These are phyloP conservation scores for Xylaria sp. DNA, from an alignment of 2,329 filamentous ascomycete genomes.

Conservation along the genomic window DNA sequence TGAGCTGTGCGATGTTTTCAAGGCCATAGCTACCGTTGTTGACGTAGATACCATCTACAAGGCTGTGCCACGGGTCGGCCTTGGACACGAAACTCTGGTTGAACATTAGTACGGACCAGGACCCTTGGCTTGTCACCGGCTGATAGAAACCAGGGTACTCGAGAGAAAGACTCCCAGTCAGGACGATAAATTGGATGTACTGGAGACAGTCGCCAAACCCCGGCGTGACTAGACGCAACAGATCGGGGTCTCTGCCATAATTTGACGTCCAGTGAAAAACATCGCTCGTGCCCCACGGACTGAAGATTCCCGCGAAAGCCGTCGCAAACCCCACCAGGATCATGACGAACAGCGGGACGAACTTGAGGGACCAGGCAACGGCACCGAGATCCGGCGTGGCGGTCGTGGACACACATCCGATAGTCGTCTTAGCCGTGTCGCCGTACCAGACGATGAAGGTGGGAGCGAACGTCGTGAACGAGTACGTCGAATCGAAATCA, in stretches of 20 bases:
- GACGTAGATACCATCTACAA: constrained; percentile 85
- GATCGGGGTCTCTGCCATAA: constrained; percentile 89
- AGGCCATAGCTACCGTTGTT: constrained; percentile 79
- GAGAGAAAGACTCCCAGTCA: constrained; percentile 85
- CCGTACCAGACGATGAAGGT: constrained; percentile 77
- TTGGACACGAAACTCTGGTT: constrained; percentile 84
- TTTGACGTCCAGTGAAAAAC: constrained; percentile 98
- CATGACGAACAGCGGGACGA: constrained; percentile 77
- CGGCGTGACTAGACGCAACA: constrained; percentile 88
- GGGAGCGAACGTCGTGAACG: constrained; percentile 79
- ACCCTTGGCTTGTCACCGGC: constrained; percentile 81
- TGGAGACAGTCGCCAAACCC: constrained; percentile 96
- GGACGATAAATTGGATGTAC: constrained; percentile 89
- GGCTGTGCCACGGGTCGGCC: constrained; percentile 63
- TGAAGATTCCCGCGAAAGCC: constrained; percentile 80
- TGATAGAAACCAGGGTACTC: constrained; percentile 95
- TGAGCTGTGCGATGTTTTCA: constrained; percentile 75
- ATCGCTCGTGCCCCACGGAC: constrained; percentile 90
- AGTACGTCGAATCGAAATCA: constrained; percentile 79
- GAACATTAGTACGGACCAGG: constrained; percentile 92
- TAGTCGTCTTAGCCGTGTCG: constrained; percentile 60
- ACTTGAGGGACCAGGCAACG: constrained; percentile 70
- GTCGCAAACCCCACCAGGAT: constrained; percentile 82
- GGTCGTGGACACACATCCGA: constrained; percentile 81
- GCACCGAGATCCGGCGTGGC: constrained; percentile 82